Conservation (phyloP, 768 basidiomycete genomes). For the Mycena albidolilacea region DNA sequence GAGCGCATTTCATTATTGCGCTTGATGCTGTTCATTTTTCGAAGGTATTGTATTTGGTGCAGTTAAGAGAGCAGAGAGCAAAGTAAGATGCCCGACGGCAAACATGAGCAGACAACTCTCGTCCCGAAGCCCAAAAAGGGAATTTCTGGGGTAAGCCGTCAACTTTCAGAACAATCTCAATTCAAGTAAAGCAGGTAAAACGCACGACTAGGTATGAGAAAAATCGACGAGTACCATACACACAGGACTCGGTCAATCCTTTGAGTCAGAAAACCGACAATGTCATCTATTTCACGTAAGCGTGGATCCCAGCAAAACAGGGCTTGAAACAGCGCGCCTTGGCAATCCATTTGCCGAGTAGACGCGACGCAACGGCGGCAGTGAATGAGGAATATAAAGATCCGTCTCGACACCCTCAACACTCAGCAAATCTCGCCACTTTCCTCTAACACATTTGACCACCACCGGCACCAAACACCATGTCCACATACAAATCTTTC, state of each 20-base stretch:
- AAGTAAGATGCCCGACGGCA: background rate
- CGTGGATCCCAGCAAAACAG: no score
- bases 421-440: background rate
- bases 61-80: no score
- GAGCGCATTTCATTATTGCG: background rate
- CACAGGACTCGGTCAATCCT: no score
- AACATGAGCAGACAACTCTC: background rate
- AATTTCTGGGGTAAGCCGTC: background rate
- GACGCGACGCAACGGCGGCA: no score
- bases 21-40: background rate
- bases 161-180: no score
- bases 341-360: no score
- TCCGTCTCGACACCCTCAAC: background rate
- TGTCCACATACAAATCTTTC: conserved; percentile 10
- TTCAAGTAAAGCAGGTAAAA: background rate
- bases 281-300: no score
- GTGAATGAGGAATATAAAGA: background rate
- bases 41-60: background rate
- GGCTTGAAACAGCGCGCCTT: no score
- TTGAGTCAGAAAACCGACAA: no score
- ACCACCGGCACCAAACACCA: background rate
- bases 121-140: background rate
- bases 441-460: background rate
- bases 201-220: background rate
- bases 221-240: no score